Conservation (phyloP, 2,329 filamentous ascomycete species). For the Exophiala spinifera region DNA sequence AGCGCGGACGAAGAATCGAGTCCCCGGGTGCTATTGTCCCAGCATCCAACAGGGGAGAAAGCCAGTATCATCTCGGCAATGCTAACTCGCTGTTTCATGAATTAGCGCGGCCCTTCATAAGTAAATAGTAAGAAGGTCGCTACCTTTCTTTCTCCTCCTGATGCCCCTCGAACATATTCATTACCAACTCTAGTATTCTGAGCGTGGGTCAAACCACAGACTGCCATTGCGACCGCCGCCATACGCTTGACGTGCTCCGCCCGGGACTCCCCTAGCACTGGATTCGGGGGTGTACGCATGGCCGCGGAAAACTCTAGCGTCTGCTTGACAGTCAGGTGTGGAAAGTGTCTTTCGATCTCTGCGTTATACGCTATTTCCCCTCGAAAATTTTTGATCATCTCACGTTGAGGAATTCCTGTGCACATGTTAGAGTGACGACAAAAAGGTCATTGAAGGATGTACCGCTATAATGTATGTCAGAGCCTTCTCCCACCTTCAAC, state of each 20-base stretch:
- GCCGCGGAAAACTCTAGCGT: slow-evolving; percentile 54
- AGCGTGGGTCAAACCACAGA: slow-evolving; percentile 57
- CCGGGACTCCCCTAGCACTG: slow-evolving; percentile 47
- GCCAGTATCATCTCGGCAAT: slow-evolving; percentile 56
- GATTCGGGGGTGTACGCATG: slow-evolving; percentile 43
- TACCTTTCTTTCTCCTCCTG: slow-evolving; percentile 64
- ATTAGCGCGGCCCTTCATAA: neutral
- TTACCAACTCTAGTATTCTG: slow-evolving; percentile 66
- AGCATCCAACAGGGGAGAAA: slow-evolving; percentile 50
- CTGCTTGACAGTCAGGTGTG: slow-evolving; percentile 49
- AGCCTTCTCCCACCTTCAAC: slow-evolving; percentile 65
- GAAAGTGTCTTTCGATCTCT: slow-evolving; percentile 52
- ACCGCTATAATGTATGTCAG: slow-evolving; percentile 74
- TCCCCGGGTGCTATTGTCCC: slow-evolving; percentile 52
- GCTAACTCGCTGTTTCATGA: slow-evolving; percentile 60
- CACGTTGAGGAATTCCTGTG: slow-evolving; percentile 51
- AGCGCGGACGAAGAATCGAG: slow-evolving; percentile 56
- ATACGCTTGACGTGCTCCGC: neutral
- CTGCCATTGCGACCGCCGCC: slow-evolving; percentile 56
- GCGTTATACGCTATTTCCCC: slow-evolving; percentile 58
- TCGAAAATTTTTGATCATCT: slow-evolving; percentile 65
- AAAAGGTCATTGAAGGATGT: slow-evolving; percentile 19
- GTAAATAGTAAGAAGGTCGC: no score
- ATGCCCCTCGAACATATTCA: slow-evolving; percentile 63
- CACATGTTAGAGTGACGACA: neutral